These are phyloP conservation scores for Fusarium tricinctum DNA, from an alignment of 2,329 filamentous ascomycete genomes.

Conservation along the genomic window DNA sequence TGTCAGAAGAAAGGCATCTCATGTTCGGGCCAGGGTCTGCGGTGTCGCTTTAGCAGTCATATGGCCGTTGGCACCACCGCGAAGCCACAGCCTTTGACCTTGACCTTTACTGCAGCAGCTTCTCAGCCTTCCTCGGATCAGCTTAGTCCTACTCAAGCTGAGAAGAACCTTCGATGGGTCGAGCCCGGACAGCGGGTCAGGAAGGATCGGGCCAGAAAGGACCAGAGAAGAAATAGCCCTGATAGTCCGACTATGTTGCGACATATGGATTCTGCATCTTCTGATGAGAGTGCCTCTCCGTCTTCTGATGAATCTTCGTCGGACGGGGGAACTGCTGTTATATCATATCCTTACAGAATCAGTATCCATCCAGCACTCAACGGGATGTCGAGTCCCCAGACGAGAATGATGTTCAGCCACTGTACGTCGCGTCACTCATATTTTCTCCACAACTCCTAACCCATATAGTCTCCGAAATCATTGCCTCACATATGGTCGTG, in stretches of 20 bases:
- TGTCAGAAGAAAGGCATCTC: slow-evolving; percentile 57
- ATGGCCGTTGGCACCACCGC: slow-evolving; percentile 31
- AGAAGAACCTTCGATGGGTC: slow-evolving; percentile 38
- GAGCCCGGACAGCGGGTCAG: slow-evolving; percentile 19
- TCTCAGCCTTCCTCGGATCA: not conserved
- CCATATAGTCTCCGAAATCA: slow-evolving; percentile 51
- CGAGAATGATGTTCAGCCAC: slow-evolving; percentile 55
- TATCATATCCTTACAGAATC: slow-evolving; percentile 9
- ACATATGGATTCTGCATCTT: slow-evolving; percentile 12
- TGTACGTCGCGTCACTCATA: slow-evolving; percentile 44
- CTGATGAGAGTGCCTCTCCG: slow-evolving; percentile 29
- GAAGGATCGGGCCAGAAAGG: slow-evolving; percentile 18
- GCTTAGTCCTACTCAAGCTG: slow-evolving; percentile 2
- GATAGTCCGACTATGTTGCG: not conserved
- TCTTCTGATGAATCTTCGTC: slow-evolving; percentile 1
- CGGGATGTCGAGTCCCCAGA: slow-evolving; percentile 47
- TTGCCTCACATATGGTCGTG: slow-evolving; percentile 58
- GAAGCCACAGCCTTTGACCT: not conserved
- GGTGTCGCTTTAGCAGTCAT: slow-evolving; percentile 56
- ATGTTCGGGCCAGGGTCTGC: slow-evolving; percentile 56
- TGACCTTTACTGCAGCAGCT: slow-evolving; percentile 7
- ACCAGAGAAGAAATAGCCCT: not conserved
- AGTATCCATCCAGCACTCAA: slow-evolving; percentile 44
- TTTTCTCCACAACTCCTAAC: not conserved
- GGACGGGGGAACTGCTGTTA: slow-evolving; percentile 1